These are phyloP conservation scores for Starmerella bacillaris DNA, from an alignment of 805 yeast genomes.

Conservation along the genomic window DNA sequence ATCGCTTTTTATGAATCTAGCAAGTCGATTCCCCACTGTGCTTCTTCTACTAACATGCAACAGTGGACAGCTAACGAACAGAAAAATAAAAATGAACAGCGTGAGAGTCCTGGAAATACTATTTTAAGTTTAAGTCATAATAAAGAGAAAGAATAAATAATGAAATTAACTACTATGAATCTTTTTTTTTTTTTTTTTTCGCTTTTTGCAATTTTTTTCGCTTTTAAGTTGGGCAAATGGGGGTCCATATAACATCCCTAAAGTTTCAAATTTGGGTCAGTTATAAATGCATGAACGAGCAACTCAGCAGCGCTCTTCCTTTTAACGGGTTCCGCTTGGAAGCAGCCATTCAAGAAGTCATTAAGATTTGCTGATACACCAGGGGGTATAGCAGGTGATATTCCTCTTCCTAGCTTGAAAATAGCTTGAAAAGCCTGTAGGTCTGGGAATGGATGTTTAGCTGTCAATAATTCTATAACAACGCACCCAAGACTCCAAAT, in stretches of 20 bases:
- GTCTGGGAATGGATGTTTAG: slow-evolving; percentile 88
- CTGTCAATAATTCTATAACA: slow-evolving; percentile 87
- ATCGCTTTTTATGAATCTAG: too few species aligned
- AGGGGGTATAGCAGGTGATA: slow-evolving; percentile 59
- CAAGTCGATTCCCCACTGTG: too few species aligned
- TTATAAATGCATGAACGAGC: slow-evolving; percentile 50
- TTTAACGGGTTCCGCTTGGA: slow-evolving; percentile 54
- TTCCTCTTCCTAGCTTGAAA: slow-evolving; percentile 73
- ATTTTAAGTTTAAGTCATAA: too few species aligned
- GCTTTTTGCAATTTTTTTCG: slow-evolving; percentile 1
- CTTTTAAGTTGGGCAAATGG: not conserved
- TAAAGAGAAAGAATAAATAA: too few species aligned
- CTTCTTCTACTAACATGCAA: too few species aligned
- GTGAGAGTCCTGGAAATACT: too few species aligned
- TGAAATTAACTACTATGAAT: too few species aligned
- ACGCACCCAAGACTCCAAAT: slow-evolving; percentile 96
- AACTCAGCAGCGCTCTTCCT: slow-evolving; percentile 62
- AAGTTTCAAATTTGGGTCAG: slow-evolving; percentile 23
- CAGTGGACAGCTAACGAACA: too few species aligned
- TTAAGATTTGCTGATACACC: slow-evolving; percentile 44
- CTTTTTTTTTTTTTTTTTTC: not conserved
- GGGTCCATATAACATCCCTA: not conserved
- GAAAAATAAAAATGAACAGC: too few species aligned
- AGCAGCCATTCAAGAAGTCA: slow-evolving; percentile 47
- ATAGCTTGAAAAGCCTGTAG: slow-evolving; percentile 94